phyloP scores from a whole-genome alignment of 495 filamentous ascomycete genomes.

The Melanomma pulvis-pyrius region DNA sequence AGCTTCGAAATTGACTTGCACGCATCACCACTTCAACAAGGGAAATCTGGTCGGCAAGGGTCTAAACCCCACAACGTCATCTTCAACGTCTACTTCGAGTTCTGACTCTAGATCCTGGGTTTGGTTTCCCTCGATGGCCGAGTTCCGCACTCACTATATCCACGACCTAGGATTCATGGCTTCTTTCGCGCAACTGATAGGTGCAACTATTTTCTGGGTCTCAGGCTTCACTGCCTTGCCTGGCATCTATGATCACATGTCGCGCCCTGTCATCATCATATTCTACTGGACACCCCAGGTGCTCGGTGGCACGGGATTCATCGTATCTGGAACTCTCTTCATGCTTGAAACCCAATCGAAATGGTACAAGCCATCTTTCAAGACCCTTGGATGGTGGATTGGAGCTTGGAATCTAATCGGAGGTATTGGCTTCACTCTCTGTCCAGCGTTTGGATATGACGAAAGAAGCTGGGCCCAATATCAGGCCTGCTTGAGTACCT shows the following conservation, averaged over 20 bases:
- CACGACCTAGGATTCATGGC: constrained; percentile 71
- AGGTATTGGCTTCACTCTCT: constrained; percentile 69
- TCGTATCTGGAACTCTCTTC: constrained; percentile 61
- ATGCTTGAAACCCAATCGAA: constrained; percentile 70
- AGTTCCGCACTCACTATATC: constrained; percentile 65
- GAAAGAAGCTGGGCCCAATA: constrained; percentile 57
- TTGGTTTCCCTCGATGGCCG: constrained; percentile 63
- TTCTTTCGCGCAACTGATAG: constrained; percentile 61
- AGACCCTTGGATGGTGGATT: constrained; percentile 65
- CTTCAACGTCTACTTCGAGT: background rate
- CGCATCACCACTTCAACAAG: constrained; percentile 61
- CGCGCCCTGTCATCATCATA: constrained; percentile 54
- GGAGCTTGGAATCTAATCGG: constrained; percentile 63
- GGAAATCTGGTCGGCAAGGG: constrained; percentile 51
- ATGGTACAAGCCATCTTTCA: constrained; percentile 64
- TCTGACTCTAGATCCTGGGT: constrained; percentile 48
- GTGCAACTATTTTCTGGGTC: constrained; percentile 70
- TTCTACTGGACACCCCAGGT: constrained; percentile 72
- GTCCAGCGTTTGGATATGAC: constrained; percentile 62
- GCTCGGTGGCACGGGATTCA: constrained; percentile 66
- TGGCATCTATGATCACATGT: constrained; percentile 55
- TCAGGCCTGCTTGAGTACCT: constrained; percentile 61
- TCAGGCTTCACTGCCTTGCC: constrained; percentile 67
- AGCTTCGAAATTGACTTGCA: constrained; percentile 33
- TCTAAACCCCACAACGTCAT: background rate